A percentile compares a stretch with the other conserved stretches of the same genome.
phyloP scores from a whole-genome alignment of 768 basidiomycete species.

The Suillus paluster region DNA sequence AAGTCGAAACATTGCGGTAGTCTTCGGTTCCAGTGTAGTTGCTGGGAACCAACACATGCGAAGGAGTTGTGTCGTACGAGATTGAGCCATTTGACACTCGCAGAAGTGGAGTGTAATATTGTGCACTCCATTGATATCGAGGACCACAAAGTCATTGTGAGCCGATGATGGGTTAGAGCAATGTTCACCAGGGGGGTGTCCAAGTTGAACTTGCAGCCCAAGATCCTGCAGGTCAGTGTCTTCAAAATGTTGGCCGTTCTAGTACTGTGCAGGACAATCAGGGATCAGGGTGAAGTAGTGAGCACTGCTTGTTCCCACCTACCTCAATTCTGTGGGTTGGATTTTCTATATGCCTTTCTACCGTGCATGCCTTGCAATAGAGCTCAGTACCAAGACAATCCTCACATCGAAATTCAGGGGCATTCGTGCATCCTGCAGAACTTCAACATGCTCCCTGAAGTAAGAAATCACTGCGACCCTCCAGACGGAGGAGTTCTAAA shows the following conservation, averaged over 20 bases:
- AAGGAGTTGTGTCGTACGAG: constrained; percentile 35
- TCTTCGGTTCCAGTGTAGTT: constrained; percentile 29
- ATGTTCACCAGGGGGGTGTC: constrained; percentile 16
- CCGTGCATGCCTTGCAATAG: constrained; percentile 10
- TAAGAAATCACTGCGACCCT: constrained; percentile 1
- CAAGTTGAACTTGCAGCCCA: constrained; percentile 25
- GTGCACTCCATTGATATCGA: constrained; percentile 33
- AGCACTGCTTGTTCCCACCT: background rate
- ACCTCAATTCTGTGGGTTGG: constrained; percentile 23
- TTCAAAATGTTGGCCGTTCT: constrained; percentile 20
- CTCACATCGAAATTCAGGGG: constrained; percentile 10
- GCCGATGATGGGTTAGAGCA: constrained; percentile 10
- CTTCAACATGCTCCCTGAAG: background rate
- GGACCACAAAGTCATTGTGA: constrained; percentile 30
- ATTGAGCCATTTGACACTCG: constrained; percentile 28
- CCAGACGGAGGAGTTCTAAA: constrained; percentile 10
- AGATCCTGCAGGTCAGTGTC: constrained; percentile 14
- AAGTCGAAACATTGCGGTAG: constrained; percentile 34
- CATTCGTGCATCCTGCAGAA: background rate
- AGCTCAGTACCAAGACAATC: constrained; percentile 17
- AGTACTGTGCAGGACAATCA: constrained; percentile 19
- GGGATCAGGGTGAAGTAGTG: background rate
- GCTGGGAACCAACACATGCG: constrained; percentile 36
- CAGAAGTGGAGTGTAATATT: constrained; percentile 34
- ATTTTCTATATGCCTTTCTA: constrained; percentile 12